phyloP scores from a whole-genome alignment of 1,139 yeast species.

The Magnusiomyces clavatus region DNA sequence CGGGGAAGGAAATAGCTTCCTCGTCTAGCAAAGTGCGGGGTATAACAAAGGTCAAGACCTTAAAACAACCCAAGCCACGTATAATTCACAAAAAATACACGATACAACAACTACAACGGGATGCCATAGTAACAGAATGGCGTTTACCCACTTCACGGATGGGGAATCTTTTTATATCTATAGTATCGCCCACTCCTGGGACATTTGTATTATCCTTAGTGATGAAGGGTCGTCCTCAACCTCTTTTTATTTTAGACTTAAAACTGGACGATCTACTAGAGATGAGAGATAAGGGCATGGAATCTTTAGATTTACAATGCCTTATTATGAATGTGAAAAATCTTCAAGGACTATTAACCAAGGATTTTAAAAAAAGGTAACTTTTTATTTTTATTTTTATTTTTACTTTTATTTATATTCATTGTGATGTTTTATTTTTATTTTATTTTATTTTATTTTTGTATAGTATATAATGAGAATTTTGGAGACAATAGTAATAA shows the following conservation, averaged over 20 bases:
- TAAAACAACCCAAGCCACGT: constrained; percentile 19
- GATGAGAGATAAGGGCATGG: constrained; percentile 27
- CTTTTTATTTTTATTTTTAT: too few relatives aligned
- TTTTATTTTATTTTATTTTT: too few relatives aligned
- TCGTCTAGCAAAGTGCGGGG: not conserved
- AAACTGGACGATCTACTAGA: constrained; percentile 34
- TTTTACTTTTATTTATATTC: too few relatives aligned
- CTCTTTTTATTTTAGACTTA: constrained; percentile 28
- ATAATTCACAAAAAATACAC: constrained; percentile 29
- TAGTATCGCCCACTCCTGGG: constrained; percentile 33
- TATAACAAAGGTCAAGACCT: constrained; percentile 15
- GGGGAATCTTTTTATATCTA: constrained; percentile 22
- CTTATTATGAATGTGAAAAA: constrained; percentile 26
- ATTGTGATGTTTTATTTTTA: too few relatives aligned
- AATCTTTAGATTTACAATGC: constrained; percentile 29
- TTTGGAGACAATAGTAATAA: too few relatives aligned
- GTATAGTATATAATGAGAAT: too few relatives aligned
- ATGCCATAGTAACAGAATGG: constrained; percentile 29
- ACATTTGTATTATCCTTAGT: constrained; percentile 32
- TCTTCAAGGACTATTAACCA: constrained; percentile 22
- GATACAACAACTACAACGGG: constrained; percentile 28
- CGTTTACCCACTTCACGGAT: constrained; percentile 26
- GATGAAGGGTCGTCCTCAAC: constrained; percentile 29
- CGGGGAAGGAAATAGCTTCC: not conserved
- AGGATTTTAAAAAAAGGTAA: constrained; percentile 19